A percentile compares a stretch with the other conserved stretches of the same genome.
Conservation (phyloP, 2,329 filamentous ascomycete species). For the Aspergillus brasiliensis region DNA sequence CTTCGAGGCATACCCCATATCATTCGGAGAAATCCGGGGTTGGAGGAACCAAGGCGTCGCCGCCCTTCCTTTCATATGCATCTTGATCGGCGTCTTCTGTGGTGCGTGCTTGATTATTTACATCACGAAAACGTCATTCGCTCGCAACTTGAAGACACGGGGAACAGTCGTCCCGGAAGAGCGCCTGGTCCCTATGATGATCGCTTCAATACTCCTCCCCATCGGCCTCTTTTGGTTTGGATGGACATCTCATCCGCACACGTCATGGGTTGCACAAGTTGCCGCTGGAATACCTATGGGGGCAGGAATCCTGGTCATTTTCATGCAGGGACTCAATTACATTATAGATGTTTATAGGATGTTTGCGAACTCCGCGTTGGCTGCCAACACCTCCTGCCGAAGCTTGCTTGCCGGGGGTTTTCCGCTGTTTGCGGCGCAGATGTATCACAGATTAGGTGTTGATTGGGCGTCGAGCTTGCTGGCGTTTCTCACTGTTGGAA, state of each 20-base stretch:
- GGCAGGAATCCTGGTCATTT: background rate
- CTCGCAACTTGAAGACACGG: no score
- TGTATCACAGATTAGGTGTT: conserved; percentile 27
- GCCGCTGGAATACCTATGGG: background rate
- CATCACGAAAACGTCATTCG: no score
- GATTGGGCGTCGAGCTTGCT: conserved; percentile 42
- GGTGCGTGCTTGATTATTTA: no score
- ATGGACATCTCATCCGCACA: conserved; percentile 1
- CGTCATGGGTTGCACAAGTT: background rate
- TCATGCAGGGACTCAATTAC: background rate
- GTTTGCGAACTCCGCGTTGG: conserved; percentile 1
- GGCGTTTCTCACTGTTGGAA: conserved; percentile 37
- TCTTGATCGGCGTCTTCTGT: no score
- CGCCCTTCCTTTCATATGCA: no score
- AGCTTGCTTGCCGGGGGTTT: background rate
- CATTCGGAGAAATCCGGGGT: no score
- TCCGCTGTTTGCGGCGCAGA: conserved; percentile 6
- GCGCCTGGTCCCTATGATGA: conserved; percentile 2
- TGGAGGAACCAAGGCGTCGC: no score
- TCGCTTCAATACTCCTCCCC: background rate
- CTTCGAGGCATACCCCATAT: no score
- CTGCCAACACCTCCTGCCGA: background rate
- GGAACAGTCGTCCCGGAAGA: conserved; percentile 1
- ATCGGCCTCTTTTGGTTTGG: conserved; percentile 13
- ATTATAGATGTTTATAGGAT: conserved; percentile 5